phyloP scores from a whole-genome alignment of 2,329 filamentous ascomycete species.

The Byssoonygena ceratinophila region DNA sequence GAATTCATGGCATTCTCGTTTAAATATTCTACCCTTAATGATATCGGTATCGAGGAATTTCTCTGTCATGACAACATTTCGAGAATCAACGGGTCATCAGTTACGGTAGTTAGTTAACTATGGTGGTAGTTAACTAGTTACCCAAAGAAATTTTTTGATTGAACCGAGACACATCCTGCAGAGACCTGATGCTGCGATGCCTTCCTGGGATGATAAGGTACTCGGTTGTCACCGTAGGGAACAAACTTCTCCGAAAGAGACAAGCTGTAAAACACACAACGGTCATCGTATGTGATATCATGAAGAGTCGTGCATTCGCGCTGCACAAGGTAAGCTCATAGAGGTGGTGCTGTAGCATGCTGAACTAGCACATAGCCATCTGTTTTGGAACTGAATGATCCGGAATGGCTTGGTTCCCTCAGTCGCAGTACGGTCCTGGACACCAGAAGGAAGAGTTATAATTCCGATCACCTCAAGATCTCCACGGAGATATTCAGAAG shows the following conservation, averaged over 20 bases:
- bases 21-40: slow-evolving; percentile 43
- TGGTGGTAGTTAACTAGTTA: slow-evolving; percentile 48
- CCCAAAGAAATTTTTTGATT: slow-evolving; percentile 58
- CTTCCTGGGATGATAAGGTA: slow-evolving; percentile 58
- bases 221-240: slow-evolving; percentile 55
- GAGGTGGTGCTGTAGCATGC: not conserved
- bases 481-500: slow-evolving; percentile 46
- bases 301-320: slow-evolving; percentile 61
- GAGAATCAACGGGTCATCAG: slow-evolving; percentile 47
- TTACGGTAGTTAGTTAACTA: no score
- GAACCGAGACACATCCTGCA: slow-evolving; percentile 40
- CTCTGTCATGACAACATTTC: slow-evolving; percentile 41
- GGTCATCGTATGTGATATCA: slow-evolving; percentile 56
- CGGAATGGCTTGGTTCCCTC: slow-evolving; percentile 27
- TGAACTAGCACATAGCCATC: no score
- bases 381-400: no score
- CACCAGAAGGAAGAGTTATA: slow-evolving; percentile 39
- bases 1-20: slow-evolving; percentile 45
- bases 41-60: slow-evolving; percentile 39
- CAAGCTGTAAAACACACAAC: slow-evolving; percentile 56
- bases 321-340: slow-evolving; percentile 31
- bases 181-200: no score
- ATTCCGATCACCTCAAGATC: slow-evolving; percentile 42
- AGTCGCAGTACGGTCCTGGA: slow-evolving; percentile 32
- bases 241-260: slow-evolving; percentile 61